Evolutionary conservation across 768 basidiomycete genomes (phyloP).

Genomic region (Macrolepiota fuliginosa): DNA sequence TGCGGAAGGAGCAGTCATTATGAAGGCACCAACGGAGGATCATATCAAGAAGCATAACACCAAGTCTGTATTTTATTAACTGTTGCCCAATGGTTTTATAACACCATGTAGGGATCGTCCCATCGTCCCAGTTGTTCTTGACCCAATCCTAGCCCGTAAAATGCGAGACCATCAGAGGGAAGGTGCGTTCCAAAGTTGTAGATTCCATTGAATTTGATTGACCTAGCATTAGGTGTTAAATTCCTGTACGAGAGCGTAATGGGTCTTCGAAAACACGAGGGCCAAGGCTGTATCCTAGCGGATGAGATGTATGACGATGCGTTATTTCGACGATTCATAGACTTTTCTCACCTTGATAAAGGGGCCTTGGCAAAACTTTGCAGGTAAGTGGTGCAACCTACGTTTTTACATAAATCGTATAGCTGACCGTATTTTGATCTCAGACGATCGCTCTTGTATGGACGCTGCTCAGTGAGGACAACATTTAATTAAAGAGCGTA

Average conservation of each 20-base stretch:
- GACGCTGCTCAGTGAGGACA: conserved; percentile 80
- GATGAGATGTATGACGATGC: conserved; percentile 77
- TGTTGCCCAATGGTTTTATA: conserved; percentile 6
- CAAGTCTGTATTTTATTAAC: conserved; percentile 41
- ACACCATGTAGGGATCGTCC: conserved; percentile 47
- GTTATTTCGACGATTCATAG: conserved; percentile 10
- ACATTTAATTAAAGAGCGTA: neutral
- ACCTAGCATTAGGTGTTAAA: conserved; percentile 51
- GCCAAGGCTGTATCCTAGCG: conserved; percentile 92
- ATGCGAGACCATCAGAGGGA: conserved; percentile 90
- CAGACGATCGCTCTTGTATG: conserved; percentile 91
- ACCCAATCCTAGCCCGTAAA: conserved; percentile 74
- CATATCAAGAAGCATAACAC: conserved; percentile 69
- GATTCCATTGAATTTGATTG: neutral
- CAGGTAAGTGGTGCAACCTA: conserved; percentile 43
- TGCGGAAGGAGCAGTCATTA: conserved; percentile 75
- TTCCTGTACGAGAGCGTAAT: conserved; percentile 97
- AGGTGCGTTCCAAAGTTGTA: conserved; percentile 39
- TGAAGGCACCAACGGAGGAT: conserved; percentile 73
- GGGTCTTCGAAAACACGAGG: conserved; percentile 89
- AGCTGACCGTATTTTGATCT: neutral
- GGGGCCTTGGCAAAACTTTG: conserved; percentile 97
- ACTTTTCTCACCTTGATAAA: conserved; percentile 17
- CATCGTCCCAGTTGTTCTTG: conserved; percentile 82
- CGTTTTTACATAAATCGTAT: neutral